Evolutionary conservation across 108 stramenopile species (phyloP), one percentile per base, ranked within the genome.

Genomic region (Cyclostephanos invisitatus): DNA sequence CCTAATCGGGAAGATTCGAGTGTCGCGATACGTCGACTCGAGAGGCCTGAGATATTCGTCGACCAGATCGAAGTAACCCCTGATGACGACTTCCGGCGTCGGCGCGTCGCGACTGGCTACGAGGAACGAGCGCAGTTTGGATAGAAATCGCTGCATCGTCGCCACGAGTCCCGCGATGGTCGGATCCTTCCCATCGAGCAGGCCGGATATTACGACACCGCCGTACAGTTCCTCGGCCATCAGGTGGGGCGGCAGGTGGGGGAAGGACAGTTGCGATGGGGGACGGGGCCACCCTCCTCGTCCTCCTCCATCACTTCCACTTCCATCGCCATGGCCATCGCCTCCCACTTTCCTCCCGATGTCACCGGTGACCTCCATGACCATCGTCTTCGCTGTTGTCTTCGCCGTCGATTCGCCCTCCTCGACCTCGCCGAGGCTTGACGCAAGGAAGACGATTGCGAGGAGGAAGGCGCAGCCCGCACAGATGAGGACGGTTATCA

Each of bases 1-100:
- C n/a, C 90, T 85, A 62, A 87, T 74, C 4, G 87, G 87, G 64
- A 91, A 88, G 22, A 90, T 75, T 17, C 74, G 62, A 65, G 55
- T 61, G 14, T 77, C 83, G 14, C 83, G 70, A 61, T 91, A 91
- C 7, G 74, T 77, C 10, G 70, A 37, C 54, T 91, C 90, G 10
- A 89, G 66, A 46, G 84, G 81, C 5, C 25, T 44, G 7, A 91
- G 62, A 53, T 86, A 36, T 48, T 84, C 62, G 14, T 68, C 57
- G 17, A 86, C 83, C 9, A 87, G 11, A 3, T 67, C 67, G 62
- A 83, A 86, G 63, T 84, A 91, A 9, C 74, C 49, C 7, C 74
- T 42, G 9, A 86, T 68, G 18, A 85, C 49, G 18, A 53, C 61
- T 18, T 84, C 60, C 0, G 62, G 68, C 10, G 65, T 83, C 12